phyloP scores from a whole-genome alignment of 768 basidiomycete species.

The Hypholoma fasciculare region DNA sequence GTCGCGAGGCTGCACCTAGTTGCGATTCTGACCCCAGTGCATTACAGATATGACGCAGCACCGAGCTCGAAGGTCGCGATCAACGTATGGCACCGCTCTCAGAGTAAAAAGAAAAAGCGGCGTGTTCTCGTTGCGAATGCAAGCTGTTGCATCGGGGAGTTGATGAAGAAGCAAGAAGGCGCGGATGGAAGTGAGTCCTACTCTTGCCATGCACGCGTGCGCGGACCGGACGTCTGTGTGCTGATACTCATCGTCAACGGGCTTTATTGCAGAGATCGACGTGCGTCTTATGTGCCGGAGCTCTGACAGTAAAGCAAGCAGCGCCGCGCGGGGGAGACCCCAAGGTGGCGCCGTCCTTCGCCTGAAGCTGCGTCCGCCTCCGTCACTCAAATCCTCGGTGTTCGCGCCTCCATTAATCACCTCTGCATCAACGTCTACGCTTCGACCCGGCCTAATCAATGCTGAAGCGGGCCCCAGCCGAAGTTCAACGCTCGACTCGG shows the following conservation, averaged over 20 bases:
- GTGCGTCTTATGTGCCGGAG: slow-evolving; percentile 45
- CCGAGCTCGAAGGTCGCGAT: slow-evolving; percentile 47
- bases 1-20: neutral
- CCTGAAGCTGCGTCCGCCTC: slow-evolving; percentile 26
- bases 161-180: slow-evolving; percentile 47
- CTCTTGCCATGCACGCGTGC: neutral
- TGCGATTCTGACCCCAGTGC: neutral
- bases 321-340: slow-evolving; percentile 35
- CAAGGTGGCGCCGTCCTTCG: slow-evolving; percentile 39
- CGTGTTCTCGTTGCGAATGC: slow-evolving; percentile 54
- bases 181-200: slow-evolving; percentile 14
- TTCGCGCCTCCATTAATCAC: neutral
- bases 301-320: slow-evolving; percentile 25
- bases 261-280: slow-evolving; percentile 33
- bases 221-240: neutral
- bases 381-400: neutral
- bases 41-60: slow-evolving; percentile 39
- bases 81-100: slow-evolving; percentile 55
- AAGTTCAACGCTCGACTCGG: neutral
- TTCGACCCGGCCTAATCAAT: neutral
- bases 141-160: slow-evolving; percentile 50
- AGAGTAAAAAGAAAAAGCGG: slow-evolving; percentile 67
- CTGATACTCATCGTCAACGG: neutral
- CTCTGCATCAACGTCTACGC: neutral
- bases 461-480: neutral